phyloP scores from a whole-genome alignment of 1,284 basidiomycete species.

The Ustilago crameri region DNA sequence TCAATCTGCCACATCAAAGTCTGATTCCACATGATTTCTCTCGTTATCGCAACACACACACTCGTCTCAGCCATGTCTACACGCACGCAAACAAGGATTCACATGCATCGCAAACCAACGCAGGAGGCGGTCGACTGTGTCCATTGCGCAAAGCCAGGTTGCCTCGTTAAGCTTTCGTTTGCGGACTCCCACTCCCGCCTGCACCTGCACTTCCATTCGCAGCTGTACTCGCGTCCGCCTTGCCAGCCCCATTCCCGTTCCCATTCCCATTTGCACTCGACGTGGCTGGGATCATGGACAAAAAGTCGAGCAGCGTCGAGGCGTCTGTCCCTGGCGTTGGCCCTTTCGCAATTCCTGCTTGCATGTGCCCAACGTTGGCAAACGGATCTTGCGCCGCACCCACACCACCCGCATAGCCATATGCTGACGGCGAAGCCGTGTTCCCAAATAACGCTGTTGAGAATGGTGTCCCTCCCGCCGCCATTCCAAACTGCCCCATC shows the following conservation, averaged over 20 bases:
- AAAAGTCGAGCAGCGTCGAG: slow-evolving; percentile 25
- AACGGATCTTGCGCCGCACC: slow-evolving; percentile 6
- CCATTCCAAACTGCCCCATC: slow-evolving; percentile 3
- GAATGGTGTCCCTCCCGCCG: background rate
- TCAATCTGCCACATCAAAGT: background rate
- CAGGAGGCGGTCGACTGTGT: too few relatives aligned
- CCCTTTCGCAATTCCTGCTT: background rate
- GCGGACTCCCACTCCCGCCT: too few relatives aligned
- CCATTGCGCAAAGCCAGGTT: too few relatives aligned
- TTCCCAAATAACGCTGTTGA: slow-evolving; percentile 4
- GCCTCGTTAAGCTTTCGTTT: background rate
- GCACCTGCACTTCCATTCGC: slow-evolving; percentile 1
- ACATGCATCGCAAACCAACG: too few relatives aligned
- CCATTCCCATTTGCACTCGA: background rate
- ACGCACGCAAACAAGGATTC: too few relatives aligned
- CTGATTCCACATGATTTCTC: too few relatives aligned
- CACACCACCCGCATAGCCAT: slow-evolving; percentile 1
- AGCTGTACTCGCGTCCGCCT: background rate
- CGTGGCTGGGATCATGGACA: slow-evolving; percentile 25
- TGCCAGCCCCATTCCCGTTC: background rate
- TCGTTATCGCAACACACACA: too few relatives aligned
- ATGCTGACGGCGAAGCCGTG: slow-evolving; percentile 7
- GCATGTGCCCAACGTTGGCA: background rate
- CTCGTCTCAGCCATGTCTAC: too few relatives aligned
- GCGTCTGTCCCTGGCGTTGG: slow-evolving; percentile 12